Evolutionary conservation across 73 alveolate species (phyloP).

Genomic region (Stentor roeselii): DNA sequence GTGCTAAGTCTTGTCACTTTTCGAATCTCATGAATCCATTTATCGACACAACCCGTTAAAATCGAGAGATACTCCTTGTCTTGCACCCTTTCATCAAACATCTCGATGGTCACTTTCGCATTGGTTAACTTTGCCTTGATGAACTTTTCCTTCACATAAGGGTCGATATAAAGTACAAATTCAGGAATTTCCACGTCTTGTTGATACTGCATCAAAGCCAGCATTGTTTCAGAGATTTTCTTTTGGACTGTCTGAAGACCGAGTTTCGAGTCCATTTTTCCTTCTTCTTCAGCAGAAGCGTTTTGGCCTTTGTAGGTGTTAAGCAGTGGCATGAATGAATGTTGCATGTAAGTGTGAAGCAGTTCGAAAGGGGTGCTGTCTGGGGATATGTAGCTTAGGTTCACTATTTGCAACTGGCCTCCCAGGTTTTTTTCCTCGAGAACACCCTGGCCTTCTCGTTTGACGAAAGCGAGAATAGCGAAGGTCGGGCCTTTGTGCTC

Average conservation of each 20-base stretch:
- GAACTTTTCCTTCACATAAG: slow-evolving; percentile 35
- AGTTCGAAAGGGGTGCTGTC: slow-evolving; percentile 55
- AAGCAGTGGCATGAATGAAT: slow-evolving; percentile 59
- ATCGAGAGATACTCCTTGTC: slow-evolving; percentile 37
- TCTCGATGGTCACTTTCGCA: slow-evolving; percentile 42
- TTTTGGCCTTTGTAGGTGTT: slow-evolving; percentile 44
- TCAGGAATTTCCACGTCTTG: slow-evolving; percentile 66
- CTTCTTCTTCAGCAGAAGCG: slow-evolving; percentile 33
- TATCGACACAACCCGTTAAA: slow-evolving; percentile 55
- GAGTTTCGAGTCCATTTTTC: slow-evolving; percentile 29
- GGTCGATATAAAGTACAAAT: slow-evolving; percentile 46
- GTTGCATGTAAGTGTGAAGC: slow-evolving; percentile 50
- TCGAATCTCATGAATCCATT: slow-evolving; percentile 79
- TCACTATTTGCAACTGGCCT: slow-evolving; percentile 49
- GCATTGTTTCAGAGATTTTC: slow-evolving; percentile 49
- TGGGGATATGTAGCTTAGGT: slow-evolving; percentile 56
- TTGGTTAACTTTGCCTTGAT: slow-evolving; percentile 27
- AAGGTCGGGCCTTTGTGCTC: slow-evolving; percentile 23
- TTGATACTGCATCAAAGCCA: slow-evolving; percentile 53
- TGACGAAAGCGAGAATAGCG: slow-evolving; percentile 44
- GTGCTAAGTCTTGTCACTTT: slow-evolving; percentile 59
- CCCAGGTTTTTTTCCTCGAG: slow-evolving; percentile 43
- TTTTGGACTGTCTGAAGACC: slow-evolving; percentile 54
- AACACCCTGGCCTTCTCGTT: slow-evolving; percentile 42
- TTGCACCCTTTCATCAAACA: slow-evolving; percentile 38